A percentile compares a stretch with the other conserved stretches of the same genome.
phyloP scores from a whole-genome alignment of 2,329 filamentous ascomycete species.

The Ophiognomonia clavigignenti-juglandacearum region DNA sequence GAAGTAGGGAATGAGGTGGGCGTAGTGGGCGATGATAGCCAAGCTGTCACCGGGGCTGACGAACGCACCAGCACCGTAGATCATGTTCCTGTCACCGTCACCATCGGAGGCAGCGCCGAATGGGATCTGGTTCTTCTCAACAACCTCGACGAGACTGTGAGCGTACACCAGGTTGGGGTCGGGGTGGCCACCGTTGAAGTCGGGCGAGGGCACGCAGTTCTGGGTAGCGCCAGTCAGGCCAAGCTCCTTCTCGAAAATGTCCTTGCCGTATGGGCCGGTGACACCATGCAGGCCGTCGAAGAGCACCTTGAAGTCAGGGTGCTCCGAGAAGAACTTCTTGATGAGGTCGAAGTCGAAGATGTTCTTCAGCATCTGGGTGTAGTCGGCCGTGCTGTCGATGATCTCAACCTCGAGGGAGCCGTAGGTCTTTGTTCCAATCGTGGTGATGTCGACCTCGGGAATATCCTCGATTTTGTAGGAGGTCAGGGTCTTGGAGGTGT shows the following conservation, averaged over 20 bases:
- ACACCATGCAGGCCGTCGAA: conserved; percentile 95
- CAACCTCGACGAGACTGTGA: conserved; percentile 86
- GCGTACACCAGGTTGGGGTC: conserved; percentile 98
- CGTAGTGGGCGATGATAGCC: conserved; percentile 96
- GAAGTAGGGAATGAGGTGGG: conserved; percentile 96
- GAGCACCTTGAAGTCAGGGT: conserved; percentile 92
- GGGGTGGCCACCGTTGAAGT: conserved; percentile 96
- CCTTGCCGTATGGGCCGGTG: conserved; percentile 89
- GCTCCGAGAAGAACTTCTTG: conserved; percentile 82
- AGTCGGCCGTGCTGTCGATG: conserved; percentile 88
- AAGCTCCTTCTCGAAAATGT: conserved; percentile 92
- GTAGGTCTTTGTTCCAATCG: conserved; percentile 78
- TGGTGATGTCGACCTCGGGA: conserved; percentile 77
- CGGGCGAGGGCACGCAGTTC: conserved; percentile 86
- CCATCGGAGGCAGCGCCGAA: conserved; percentile 96
- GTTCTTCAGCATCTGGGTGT: conserved; percentile 91
- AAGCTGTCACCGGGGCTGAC: conserved; percentile 96
- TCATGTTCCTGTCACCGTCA: conserved; percentile 99
- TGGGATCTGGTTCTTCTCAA: conserved; percentile 86
- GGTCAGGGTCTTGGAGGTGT: conserved; percentile 80
- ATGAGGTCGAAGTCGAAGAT: conserved; percentile 98
- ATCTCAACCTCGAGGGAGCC: conserved; percentile 89
- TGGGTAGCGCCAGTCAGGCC: conserved; percentile 72
- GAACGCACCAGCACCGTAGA: conserved; percentile 94
- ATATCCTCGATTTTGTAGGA: conserved; percentile 91